Evolutionary conservation across 306 rosid genomes (phyloP).

Genomic region (Vicia sativa): DNA sequence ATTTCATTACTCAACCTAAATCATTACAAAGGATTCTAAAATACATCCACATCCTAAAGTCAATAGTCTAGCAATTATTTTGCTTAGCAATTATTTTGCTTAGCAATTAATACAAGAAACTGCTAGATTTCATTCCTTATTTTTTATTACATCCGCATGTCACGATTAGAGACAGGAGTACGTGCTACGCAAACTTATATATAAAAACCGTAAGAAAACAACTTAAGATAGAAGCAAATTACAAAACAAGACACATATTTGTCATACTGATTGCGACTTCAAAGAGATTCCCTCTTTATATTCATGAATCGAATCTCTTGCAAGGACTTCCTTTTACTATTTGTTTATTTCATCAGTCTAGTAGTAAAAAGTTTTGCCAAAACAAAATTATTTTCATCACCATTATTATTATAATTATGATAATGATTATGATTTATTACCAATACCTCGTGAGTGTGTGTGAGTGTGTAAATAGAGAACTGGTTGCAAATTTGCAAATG

Average conservation of each 20-base stretch:
- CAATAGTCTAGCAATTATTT: background rate
- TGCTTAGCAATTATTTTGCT: constrained; percentile 19
- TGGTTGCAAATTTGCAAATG: background rate
- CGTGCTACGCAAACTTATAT: constrained; percentile 2
- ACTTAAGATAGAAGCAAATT: constrained; percentile 17
- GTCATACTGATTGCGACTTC: constrained; percentile 7
- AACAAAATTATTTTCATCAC: constrained; percentile 7
- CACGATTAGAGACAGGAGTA: constrained; percentile 7
- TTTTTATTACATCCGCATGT: background rate
- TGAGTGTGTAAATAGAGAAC: background rate
- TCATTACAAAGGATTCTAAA: constrained; percentile 35
- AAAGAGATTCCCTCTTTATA: constrained; percentile 29
- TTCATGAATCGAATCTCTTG: constrained; percentile 27
- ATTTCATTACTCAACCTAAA: constrained; percentile 5
- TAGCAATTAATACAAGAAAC: background rate
- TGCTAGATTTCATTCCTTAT: constrained; percentile 8
- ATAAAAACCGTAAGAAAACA: background rate
- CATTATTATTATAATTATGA: background rate
- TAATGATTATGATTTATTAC: background rate
- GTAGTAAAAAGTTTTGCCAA: constrained; percentile 31
- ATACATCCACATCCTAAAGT: constrained; percentile 30
- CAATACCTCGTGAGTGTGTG: background rate
- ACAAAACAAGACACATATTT: constrained; percentile 23
- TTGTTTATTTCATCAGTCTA: constrained; percentile 7
- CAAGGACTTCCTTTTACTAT: constrained; percentile 20